These are phyloP conservation scores for Friedmanniomyces endolithicus DNA, from an alignment of 495 filamentous ascomycete genomes.

Conservation along the genomic window DNA sequence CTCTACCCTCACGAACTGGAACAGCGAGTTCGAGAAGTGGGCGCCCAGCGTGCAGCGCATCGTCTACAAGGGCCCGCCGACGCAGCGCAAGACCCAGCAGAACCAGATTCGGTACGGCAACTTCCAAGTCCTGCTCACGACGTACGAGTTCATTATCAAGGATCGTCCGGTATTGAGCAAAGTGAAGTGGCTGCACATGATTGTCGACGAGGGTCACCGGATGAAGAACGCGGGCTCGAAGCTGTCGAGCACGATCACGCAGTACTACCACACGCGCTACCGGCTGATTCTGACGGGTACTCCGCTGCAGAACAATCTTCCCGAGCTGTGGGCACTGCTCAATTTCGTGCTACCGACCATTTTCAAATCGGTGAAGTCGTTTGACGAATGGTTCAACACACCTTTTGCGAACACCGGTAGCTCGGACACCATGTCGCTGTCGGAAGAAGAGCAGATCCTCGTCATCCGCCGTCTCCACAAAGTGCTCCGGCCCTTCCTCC, in stretches of 20 bases:
- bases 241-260: constrained; percentile 82
- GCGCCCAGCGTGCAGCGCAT: constrained; percentile 73
- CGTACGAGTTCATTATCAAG: constrained; percentile 99
- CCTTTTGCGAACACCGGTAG: constrained; percentile 96
- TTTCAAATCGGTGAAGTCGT: constrained; percentile 98
- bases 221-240: constrained; percentile 99
- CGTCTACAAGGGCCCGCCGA: constrained; percentile 94
- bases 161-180: constrained; percentile 88
- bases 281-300: constrained; percentile 95
- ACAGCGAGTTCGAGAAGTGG: constrained; percentile 97
- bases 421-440: constrained; percentile 96
- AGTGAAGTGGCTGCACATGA: constrained; percentile 99
- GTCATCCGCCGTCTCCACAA: constrained; percentile 98
- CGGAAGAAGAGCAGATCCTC: constrained; percentile 97
- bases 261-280: constrained; percentile 89
- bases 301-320: constrained; percentile 91
- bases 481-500: constrained; percentile 90
- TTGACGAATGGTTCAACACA: constrained; percentile 99
- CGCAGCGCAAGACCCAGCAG: constrained; percentile 77
- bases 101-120: constrained; percentile 85
- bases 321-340: constrained; percentile 91
- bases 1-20: constrained; percentile 97
- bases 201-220: constrained; percentile 96
- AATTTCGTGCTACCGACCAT: constrained; percentile 98
- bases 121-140: constrained; percentile 93